Evolutionary conservation across 2,329 filamentous ascomycete species (phyloP).

Genomic region (Botrytis tulipae): DNA sequence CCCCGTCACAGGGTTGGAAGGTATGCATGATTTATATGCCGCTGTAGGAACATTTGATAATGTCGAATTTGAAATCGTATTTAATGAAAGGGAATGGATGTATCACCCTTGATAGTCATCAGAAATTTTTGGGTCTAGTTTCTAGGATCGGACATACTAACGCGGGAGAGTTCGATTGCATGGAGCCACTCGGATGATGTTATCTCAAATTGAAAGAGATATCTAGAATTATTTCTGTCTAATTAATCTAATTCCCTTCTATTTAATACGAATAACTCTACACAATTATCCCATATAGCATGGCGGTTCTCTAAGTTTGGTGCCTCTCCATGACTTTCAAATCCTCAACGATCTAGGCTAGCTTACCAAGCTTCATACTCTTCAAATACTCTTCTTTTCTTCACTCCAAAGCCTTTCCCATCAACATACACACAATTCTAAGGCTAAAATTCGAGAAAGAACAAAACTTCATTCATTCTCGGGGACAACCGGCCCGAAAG

Average conservation of each 20-base stretch:
- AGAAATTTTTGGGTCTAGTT: neutral
- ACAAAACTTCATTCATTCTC: neutral
- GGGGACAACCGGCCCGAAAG: neutral
- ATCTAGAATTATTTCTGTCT: neutral
- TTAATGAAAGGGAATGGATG: slow-evolving; percentile 58
- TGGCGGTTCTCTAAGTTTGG: neutral
- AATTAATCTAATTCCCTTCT: neutral
- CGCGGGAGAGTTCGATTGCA: neutral
- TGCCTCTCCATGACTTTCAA: neutral
- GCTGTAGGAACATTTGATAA: slow-evolving; percentile 69
- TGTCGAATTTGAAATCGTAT: slow-evolving; percentile 66
- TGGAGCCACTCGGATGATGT: neutral
- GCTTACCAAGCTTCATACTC: neutral
- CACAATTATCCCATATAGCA: neutral
- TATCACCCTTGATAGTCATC: slow-evolving; percentile 41
- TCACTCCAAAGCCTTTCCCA: neutral
- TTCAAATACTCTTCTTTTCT: neutral
- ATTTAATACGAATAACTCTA: neutral
- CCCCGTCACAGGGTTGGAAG: slow-evolving; percentile 66
- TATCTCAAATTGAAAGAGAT: neutral
- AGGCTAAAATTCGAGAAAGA: neutral
- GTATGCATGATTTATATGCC: slow-evolving; percentile 67
- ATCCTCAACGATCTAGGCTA: neutral
- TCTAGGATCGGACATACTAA: neutral
- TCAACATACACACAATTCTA: neutral